Conservation (phyloP, 2,329 filamentous ascomycete genomes). For the Fusarium hostae region DNA sequence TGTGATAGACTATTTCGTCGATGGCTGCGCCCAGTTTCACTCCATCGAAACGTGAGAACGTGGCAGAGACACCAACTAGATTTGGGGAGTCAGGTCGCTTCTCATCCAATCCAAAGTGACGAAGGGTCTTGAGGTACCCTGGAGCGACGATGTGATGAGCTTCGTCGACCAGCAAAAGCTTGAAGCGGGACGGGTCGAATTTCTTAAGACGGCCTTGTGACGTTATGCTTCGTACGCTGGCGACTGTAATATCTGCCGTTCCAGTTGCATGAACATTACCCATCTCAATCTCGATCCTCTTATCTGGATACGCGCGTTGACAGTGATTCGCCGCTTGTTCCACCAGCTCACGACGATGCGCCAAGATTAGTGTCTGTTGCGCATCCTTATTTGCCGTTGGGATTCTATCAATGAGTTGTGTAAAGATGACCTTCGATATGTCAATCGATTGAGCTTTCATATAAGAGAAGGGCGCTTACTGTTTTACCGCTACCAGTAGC, state of each 20-base stretch:
- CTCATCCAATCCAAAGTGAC: conserved; percentile 78
- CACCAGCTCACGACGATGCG: conserved; percentile 91
- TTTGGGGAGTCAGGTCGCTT: conserved; percentile 62
- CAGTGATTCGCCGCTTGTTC: conserved; percentile 94
- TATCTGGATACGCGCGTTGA: conserved; percentile 79
- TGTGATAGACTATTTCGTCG: conserved; percentile 96
- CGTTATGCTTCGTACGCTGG: conserved; percentile 86
- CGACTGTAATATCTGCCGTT: conserved; percentile 89
- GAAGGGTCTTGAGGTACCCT: conserved; percentile 78
- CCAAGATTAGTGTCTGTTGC: conserved; percentile 87
- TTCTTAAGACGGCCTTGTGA: conserved; percentile 82
- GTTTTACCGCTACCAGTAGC: conserved; percentile 93
- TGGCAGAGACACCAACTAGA: conserved; percentile 91
- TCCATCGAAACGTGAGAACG: conserved; percentile 82
- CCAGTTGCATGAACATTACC: conserved; percentile 80
- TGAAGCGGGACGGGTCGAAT: conserved; percentile 83
- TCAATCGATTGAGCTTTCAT: conserved; percentile 10
- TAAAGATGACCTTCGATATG: conserved; percentile 82
- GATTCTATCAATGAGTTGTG: conserved; percentile 87
- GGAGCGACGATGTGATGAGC: conserved; percentile 94
- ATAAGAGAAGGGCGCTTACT: conserved; percentile 56
- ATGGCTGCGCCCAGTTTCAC: conserved; percentile 84
- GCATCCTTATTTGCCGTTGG: conserved; percentile 59
- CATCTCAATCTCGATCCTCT: conserved; percentile 92
- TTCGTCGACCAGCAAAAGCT: conserved; percentile 93